Conservation (phyloP, 1,139 yeast species). For the Kurtzmaniella natalensis region DNA sequence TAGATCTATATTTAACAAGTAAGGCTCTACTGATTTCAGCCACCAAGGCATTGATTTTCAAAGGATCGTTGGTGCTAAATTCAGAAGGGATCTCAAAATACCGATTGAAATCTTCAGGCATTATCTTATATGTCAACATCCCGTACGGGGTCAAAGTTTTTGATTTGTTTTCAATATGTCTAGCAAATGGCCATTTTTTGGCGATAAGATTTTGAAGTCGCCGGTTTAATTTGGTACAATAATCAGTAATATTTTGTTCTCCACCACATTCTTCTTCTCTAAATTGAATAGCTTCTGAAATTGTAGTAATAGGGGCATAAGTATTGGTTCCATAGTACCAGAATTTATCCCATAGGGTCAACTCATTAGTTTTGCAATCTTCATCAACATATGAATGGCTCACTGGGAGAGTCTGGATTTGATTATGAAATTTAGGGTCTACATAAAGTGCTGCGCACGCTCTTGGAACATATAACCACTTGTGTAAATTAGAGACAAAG, state of each 20-base stretch:
- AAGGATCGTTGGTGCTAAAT: conserved; percentile 1
- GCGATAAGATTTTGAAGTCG: conserved; percentile 34
- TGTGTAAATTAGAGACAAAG: conserved; percentile 60
- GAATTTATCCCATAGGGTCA: conserved; percentile 36
- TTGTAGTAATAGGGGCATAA: conserved; percentile 22
- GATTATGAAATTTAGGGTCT: conserved; percentile 43
- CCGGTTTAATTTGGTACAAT: conserved; percentile 42
- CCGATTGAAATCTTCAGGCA: conserved; percentile 14
- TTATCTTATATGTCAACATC: conserved; percentile 47
- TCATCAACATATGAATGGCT: conserved; percentile 40
- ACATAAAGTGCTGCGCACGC: conserved; percentile 61
- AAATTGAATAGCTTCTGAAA: conserved; percentile 45
- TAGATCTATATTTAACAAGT: conserved; percentile 31
- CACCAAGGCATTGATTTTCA: conserved; percentile 2
- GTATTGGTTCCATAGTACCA: conserved; percentile 33
- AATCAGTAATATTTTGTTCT: conserved; percentile 46
- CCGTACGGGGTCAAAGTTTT: conserved; percentile 26
- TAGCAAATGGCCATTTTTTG: conserved; percentile 33
- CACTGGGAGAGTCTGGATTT: conserved; percentile 57
- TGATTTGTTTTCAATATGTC: conserved; percentile 24
- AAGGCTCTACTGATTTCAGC: conserved; percentile 5
- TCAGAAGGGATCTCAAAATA: conserved; percentile 1
- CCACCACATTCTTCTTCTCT: conserved; percentile 59
- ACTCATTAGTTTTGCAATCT: conserved; percentile 19
- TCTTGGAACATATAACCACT: conserved; percentile 62